These are phyloP conservation scores for Afroboletus lepidellus DNA, from an alignment of 1,284 basidiomycete species.

Conservation along the genomic window DNA sequence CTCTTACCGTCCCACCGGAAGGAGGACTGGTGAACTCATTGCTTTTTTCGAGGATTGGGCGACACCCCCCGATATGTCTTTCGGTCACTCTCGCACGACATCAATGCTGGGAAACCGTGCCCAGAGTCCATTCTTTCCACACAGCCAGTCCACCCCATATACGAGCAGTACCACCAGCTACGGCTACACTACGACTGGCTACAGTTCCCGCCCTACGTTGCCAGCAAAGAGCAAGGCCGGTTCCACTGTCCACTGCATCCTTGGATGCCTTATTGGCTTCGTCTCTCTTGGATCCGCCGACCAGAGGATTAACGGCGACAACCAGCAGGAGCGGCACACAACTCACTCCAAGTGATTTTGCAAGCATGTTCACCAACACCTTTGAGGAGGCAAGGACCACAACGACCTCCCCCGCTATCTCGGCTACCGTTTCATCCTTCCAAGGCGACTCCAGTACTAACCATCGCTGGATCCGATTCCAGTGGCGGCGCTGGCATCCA, in stretches of 20 bases:
- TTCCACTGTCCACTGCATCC: constrained; percentile 28
- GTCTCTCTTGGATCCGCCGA: constrained; percentile 41
- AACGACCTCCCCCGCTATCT: constrained; percentile 22
- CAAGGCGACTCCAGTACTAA: constrained; percentile 43
- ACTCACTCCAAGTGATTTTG: constrained; percentile 34
- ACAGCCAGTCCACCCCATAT: constrained; percentile 44
- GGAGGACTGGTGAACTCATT: constrained; percentile 66
- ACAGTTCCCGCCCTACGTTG: constrained; percentile 44
- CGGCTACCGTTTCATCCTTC: constrained; percentile 35
- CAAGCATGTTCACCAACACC: constrained; percentile 35
- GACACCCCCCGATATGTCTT: constrained; percentile 30
- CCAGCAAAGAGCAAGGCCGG: constrained; percentile 44
- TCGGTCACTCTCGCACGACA: constrained; percentile 47
- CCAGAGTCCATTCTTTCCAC: constrained; percentile 50
- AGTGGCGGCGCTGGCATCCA: constrained; percentile 92
- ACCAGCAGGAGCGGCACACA: constrained; percentile 26
- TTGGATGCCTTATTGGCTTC: constrained; percentile 36
- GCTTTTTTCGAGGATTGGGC: constrained; percentile 68
- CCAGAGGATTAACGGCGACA: constrained; percentile 24
- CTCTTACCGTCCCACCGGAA: constrained; percentile 43
- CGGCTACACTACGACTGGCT: constrained; percentile 30
- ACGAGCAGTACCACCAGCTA: constrained; percentile 32
- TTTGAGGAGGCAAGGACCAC: constrained; percentile 30
- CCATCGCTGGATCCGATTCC: constrained; percentile 85
- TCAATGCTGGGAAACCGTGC: constrained; percentile 55